Percentiles rank a stretch among this genome's conserved stretches.
Conservation (phyloP, 768 basidiomycete species). For the Leccinum subgranulosum region DNA sequence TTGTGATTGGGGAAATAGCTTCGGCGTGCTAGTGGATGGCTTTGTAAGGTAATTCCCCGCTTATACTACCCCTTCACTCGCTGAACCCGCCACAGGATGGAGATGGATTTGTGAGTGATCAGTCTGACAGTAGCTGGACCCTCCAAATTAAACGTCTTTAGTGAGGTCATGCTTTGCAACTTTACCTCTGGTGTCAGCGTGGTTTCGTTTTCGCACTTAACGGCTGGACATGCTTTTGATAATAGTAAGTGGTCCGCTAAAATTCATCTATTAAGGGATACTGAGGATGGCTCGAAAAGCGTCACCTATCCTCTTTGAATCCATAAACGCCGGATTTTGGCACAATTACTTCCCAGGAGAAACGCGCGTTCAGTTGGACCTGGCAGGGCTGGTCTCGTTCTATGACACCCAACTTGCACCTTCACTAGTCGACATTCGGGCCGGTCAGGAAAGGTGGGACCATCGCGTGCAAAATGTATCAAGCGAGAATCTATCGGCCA, state of each 20-base stretch:
- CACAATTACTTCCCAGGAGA: conserved; percentile 36
- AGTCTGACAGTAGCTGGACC: background rate
- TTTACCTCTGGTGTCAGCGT: conserved; percentile 29
- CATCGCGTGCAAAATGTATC: conserved; percentile 31
- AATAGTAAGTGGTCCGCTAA: background rate
- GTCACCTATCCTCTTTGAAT: background rate
- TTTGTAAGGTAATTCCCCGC: conserved; percentile 37
- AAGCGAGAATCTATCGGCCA: conserved; percentile 14
- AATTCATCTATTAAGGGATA: background rate
- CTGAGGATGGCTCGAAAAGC: background rate
- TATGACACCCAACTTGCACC: conserved; percentile 33
- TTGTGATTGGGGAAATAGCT: conserved; percentile 43
- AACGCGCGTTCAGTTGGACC: conserved; percentile 32
- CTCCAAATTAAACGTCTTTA: conserved; percentile 3
- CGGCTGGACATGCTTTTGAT: fast-evolving
- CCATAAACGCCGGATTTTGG: conserved; percentile 25
- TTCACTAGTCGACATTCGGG: conserved; percentile 28
- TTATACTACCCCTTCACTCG: background rate
- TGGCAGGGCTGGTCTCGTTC: conserved; percentile 34
- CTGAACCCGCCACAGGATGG: conserved; percentile 19
- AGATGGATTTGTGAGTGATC: conserved; percentile 31
- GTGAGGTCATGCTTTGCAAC: conserved; percentile 37
- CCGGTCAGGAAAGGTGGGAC: conserved; percentile 25
- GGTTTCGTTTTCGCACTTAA: conserved; percentile 19
- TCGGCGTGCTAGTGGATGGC: conserved; percentile 37